Percentiles rank a stretch among this genome's conserved stretches.
These are phyloP conservation scores for Earliella scabrosa DNA, from an alignment of 1,284 basidiomycete genomes.

Conservation along the genomic window DNA sequence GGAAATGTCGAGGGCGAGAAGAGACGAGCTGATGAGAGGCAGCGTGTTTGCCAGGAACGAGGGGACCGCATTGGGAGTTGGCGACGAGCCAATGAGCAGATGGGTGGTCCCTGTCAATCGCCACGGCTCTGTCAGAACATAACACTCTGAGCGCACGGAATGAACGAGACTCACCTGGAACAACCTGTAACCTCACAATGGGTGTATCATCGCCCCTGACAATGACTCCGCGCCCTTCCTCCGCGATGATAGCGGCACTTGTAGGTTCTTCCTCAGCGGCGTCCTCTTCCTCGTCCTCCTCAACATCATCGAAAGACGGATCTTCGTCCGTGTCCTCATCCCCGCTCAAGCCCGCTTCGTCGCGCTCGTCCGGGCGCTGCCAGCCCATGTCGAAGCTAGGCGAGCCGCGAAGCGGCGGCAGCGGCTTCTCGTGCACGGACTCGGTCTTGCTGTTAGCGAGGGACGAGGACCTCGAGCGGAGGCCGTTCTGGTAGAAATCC, in stretches of 20 bases:
- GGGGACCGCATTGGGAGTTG: slow-evolving; percentile 77
- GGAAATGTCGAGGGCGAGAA: slow-evolving; percentile 91
- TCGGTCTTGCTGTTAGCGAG: slow-evolving; percentile 52
- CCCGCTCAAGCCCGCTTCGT: slow-evolving; percentile 67
- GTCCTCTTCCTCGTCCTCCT: slow-evolving; percentile 58
- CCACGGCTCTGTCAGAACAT: slow-evolving; percentile 14
- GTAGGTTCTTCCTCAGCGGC: slow-evolving; percentile 73
- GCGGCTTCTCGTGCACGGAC: slow-evolving; percentile 46
- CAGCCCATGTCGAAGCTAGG: slow-evolving; percentile 76
- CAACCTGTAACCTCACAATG: slow-evolving; percentile 64
- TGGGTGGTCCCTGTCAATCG: slow-evolving; percentile 79
- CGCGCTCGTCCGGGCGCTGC: slow-evolving; percentile 74
- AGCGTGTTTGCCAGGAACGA: slow-evolving; percentile 71
- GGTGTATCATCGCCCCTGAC: slow-evolving; percentile 69
- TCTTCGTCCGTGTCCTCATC: slow-evolving; percentile 79
- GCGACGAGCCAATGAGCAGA: slow-evolving; percentile 79
- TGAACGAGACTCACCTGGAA: slow-evolving; percentile 56
- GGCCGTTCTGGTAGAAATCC: slow-evolving; percentile 61
- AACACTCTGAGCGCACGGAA: background rate
- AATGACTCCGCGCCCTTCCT: slow-evolving; percentile 81
- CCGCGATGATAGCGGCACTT: slow-evolving; percentile 75
- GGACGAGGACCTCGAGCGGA: slow-evolving; percentile 72
- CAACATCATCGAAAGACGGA: slow-evolving; percentile 50
- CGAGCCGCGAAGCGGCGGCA: slow-evolving; percentile 52
- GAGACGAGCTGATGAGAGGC: slow-evolving; percentile 72